Evolutionary conservation across 225 moss, liverwort and hornwort species (phyloP), one percentile per base, ranked within the genome.

Genomic region (Climacium dendroides): DNA sequence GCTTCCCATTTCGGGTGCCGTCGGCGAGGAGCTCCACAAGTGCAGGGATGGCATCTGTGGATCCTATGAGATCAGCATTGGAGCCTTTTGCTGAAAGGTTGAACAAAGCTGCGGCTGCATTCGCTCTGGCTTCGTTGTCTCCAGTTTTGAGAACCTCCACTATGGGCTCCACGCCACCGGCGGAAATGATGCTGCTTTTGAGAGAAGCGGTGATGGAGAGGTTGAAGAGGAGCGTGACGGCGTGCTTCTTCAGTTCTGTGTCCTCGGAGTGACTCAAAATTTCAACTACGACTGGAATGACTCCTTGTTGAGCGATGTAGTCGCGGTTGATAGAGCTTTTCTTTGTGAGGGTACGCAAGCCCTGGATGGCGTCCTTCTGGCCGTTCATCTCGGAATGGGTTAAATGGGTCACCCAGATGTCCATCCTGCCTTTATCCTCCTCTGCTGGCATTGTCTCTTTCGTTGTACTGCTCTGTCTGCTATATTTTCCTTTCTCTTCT

Each of bases 151-250:
- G 92, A 9, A 87, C 90, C 50, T 90, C 89, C 54, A 94, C 92
- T 24, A 91, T 89, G 78, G 90, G 90, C 67, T 85, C 87, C 57
- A 95, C 92, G 20, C 94, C 95, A 26, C 96, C 95, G 18, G 95
- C 93, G 29, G 94, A 88, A 26, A 95, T 92, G 52, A 97, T 96
- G 58, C 83, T 85, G n/a, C 86, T 61, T 86, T 95, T 96, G 85
- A 95, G 95, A 22, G 90, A 75, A n/a, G 94, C 89, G 29, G 95
- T 95, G 74, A 97, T 94, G 23, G 97, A 97, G 54, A 97, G 88
- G 83, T 96, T 96, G 41, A 97, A 83, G 34, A 97, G 91, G 16
- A 95, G 93, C n/a, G 96, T 96, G 41, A 97, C 97, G 5, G 95
- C 94, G 85, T 97, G 95, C 78, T 94, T 96, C 79, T 94, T 93